Conservation (phyloP, 768 basidiomycete genomes). For the Hygrocybe coccinea region DNA sequence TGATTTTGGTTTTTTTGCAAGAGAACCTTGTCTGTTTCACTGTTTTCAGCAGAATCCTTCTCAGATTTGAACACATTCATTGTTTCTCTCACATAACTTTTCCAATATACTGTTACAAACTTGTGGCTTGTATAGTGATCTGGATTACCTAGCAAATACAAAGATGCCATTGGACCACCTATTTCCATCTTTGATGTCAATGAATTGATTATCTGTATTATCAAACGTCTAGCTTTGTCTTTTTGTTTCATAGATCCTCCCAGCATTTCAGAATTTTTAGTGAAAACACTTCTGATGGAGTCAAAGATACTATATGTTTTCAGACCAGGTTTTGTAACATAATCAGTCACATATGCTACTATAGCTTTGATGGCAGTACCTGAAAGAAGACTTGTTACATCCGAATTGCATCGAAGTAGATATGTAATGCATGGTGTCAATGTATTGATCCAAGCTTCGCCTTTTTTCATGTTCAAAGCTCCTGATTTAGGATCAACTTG, state of each 20-base stretch:
- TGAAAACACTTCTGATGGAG: slow-evolving; percentile 10
- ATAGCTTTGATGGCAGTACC: slow-evolving; percentile 25
- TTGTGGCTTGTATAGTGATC: slow-evolving; percentile 1
- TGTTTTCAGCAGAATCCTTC: too few species aligned
- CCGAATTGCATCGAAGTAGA: slow-evolving; percentile 5
- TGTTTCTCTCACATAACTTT: slow-evolving; percentile 23
- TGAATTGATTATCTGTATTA: neutral
- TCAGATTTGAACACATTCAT: slow-evolving; percentile 2
- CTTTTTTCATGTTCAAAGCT: slow-evolving; percentile 16
- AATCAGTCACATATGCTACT: slow-evolving; percentile 26
- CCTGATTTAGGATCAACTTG: slow-evolving; percentile 15
- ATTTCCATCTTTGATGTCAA: slow-evolving; percentile 4
- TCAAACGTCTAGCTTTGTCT: neutral
- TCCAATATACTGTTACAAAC: neutral
- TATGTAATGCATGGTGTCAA: slow-evolving; percentile 16
- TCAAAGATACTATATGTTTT: slow-evolving; percentile 24
- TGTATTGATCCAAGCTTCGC: slow-evolving; percentile 25
- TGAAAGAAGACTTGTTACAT: slow-evolving; percentile 21
- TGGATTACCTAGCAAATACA: neutral
- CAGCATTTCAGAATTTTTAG: slow-evolving; percentile 1
- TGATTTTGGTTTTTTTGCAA: neutral
- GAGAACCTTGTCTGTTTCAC: neutral
- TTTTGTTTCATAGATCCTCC: neutral
- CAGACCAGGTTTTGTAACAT: slow-evolving; percentile 24
- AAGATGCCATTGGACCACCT: neutral